These are phyloP conservation scores for Pascua sp. DNA, from an alignment of 1,284 basidiomycete genomes.

Conservation along the genomic window DNA sequence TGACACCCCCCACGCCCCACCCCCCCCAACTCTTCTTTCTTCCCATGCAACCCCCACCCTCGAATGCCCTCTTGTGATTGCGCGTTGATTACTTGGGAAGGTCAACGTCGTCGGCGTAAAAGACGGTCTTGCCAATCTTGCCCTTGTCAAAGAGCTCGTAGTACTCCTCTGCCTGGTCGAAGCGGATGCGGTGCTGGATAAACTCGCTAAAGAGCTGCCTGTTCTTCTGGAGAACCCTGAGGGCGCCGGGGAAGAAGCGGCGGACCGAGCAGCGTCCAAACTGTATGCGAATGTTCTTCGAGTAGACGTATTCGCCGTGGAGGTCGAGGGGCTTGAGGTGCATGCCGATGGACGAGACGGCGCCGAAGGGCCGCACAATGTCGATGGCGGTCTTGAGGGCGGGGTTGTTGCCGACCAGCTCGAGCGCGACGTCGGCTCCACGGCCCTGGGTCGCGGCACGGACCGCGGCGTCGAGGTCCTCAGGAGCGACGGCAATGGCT, in stretches of 20 bases:
- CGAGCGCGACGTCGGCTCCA: conserved; percentile 50
- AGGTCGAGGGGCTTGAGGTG: conserved; percentile 21
- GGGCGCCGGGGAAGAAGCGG: conserved; percentile 68
- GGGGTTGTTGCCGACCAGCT: conserved; percentile 73
- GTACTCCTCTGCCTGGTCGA: conserved; percentile 43
- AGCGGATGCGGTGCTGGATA: conserved; percentile 38
- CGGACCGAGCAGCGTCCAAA: conserved; percentile 78
- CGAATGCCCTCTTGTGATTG: too few relatives aligned
- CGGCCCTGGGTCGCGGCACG: conserved; percentile 39
- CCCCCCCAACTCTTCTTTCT: too few relatives aligned
- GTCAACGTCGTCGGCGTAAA: conserved; percentile 17
- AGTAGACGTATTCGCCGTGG: not conserved
- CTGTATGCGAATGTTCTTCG: conserved; percentile 27
- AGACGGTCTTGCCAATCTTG: conserved; percentile 45
- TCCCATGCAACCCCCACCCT: too few relatives aligned
- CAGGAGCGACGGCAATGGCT: conserved; percentile 38
- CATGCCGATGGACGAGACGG: conserved; percentile 73
- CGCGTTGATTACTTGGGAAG: too few relatives aligned
- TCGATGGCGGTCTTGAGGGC: conserved; percentile 69
- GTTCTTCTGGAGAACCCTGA: conserved; percentile 59
- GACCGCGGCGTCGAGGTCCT: conserved; percentile 27
- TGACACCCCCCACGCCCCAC: too few relatives aligned
- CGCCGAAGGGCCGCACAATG: conserved; percentile 75
- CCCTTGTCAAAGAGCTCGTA: conserved; percentile 43
- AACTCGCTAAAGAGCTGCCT: conserved; percentile 39